phyloP scores from a whole-genome alignment of 2,329 filamentous ascomycete species.

The Didymella exigua region DNA sequence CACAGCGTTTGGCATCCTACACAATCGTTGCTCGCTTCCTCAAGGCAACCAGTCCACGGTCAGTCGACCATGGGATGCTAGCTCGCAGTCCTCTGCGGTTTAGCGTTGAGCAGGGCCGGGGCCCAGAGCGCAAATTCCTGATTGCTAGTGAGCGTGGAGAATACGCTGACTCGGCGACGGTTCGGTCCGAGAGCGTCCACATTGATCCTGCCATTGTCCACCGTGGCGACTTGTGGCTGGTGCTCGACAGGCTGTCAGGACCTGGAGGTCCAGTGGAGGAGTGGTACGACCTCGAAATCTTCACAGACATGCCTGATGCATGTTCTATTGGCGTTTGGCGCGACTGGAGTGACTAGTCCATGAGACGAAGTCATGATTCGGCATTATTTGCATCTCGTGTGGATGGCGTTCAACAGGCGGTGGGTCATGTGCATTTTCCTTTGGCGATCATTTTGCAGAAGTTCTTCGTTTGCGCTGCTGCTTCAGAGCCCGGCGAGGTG shows the following conservation, averaged over 20 bases:
- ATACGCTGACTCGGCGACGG: conserved; percentile 70
- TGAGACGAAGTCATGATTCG: conserved; percentile 19
- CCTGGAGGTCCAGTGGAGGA: conserved; percentile 54
- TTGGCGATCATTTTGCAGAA: background rate
- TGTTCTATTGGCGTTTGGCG: conserved; percentile 55
- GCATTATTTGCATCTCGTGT: conserved; percentile 11
- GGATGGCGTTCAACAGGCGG: conserved; percentile 12
- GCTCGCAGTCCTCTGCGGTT: conserved; percentile 65
- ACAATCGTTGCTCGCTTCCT: conserved; percentile 60
- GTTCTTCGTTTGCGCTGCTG: background rate
- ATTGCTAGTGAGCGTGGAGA: conserved; percentile 73
- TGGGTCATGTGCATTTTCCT: conserved; percentile 12
- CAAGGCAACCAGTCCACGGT: conserved; percentile 36
- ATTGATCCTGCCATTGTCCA: conserved; percentile 66
- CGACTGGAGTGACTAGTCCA: conserved; percentile 47
- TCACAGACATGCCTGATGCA: conserved; percentile 52
- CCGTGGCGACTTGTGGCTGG: conserved; percentile 72
- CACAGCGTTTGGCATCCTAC: conserved; percentile 65
- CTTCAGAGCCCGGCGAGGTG: background rate
- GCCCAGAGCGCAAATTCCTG: conserved; percentile 69
- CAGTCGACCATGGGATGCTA: conserved; percentile 33
- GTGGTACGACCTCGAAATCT: conserved; percentile 58
- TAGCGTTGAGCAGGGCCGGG: conserved; percentile 73
- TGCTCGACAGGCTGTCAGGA: conserved; percentile 78
- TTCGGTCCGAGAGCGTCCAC: conserved; percentile 76